Evolutionary conservation across 2,329 filamentous ascomycete genomes (phyloP).

Genomic region (Thelonectria blattea): DNA sequence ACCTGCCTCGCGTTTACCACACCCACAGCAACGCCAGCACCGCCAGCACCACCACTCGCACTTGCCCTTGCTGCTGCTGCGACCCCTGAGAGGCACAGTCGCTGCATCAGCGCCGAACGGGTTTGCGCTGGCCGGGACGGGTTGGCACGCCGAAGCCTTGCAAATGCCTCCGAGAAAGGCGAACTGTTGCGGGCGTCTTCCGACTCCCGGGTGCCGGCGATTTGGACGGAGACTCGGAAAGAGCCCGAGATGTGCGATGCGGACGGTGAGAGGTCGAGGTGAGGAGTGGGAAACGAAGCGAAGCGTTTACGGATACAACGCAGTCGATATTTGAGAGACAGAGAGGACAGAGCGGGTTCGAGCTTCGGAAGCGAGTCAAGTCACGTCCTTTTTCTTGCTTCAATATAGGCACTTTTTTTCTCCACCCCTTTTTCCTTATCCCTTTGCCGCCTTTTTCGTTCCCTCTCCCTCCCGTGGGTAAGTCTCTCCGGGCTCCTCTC

Average conservation of each 20-base stretch:
- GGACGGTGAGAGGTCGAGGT: not conserved
- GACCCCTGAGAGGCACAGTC: conserved; percentile 15
- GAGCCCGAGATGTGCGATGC: conserved; percentile 11
- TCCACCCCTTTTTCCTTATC: conserved; percentile 1
- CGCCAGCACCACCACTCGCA: not conserved
- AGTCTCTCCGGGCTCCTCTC: conserved; percentile 1
- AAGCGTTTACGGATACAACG: conserved; percentile 2
- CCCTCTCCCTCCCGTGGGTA: not conserved
- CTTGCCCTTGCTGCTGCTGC: conserved; percentile 16
- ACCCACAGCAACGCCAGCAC: too few species aligned
- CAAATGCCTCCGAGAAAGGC: conserved; percentile 5
- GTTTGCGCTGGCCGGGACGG: not conserved
- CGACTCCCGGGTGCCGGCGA: conserved; percentile 23
- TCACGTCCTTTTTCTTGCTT: not conserved
- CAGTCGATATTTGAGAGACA: not conserved
- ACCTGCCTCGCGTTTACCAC: conserved; percentile 21
- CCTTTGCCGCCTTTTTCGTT: not conserved
- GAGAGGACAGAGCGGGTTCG: not conserved
- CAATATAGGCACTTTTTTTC: not conserved
- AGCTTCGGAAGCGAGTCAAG: conserved; percentile 1
- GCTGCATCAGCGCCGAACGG: conserved; percentile 24
- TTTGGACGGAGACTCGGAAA: conserved; percentile 23
- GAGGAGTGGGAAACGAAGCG: not conserved
- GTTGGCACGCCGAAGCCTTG: conserved; percentile 3
- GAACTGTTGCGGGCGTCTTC: conserved; percentile 28